Base-by-base conservation (phyloP, 805 yeast species). In the Metschnikowia koreensis region DNA sequence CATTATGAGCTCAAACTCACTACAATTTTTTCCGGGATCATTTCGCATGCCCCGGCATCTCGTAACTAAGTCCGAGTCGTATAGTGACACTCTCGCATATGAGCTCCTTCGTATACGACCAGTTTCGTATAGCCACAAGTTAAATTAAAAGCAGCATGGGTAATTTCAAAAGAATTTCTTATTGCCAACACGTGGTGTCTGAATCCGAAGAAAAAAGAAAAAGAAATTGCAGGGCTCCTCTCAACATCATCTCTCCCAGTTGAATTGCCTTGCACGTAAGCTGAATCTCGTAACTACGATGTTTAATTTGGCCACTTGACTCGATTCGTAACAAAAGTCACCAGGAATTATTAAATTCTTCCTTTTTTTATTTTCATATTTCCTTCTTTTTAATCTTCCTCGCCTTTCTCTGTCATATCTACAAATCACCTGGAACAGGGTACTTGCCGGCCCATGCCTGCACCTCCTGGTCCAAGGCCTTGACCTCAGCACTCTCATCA, bases 341-440 rank as follows among this genome's bases (percentile, higher is more conserved):
- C 22, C 22, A 4, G 22, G 22, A 3, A 22, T 22, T 2, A 22
- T 22, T 22, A 22, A 22, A 22, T 22, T 31, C 34, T 31, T 31
- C 6, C 6, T 6, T 31, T 31, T 31, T 31, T 9, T 6, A 10
- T 12, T 31, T 8, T 16, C 3, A 2, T 38, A 39, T 39, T 29
- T 49, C 22, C 22, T 22, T 22, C 2, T 22, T 22, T 22, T 22
- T 22, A 3, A 22, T 22, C 22, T 22, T 22, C 22, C 4, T 22
- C 22, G 4, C 22, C 22, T 22, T 22, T 22, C 13, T 2, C 34
- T 31, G 26, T 16, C 10, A 9, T 38, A 39, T 39, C 36, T 49
- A 58, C 46, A 69, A 59, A 53, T 87, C 96, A 62, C 96, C 96
- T 48, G 97, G 97, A 56, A 91, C 96, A 28, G 97, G 96, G 74